A percentile compares a stretch with the other conserved stretches of the same genome.
Evolutionary conservation across 345 rosid species (phyloP).

Genomic region (Eutrema yunnanense): DNA sequence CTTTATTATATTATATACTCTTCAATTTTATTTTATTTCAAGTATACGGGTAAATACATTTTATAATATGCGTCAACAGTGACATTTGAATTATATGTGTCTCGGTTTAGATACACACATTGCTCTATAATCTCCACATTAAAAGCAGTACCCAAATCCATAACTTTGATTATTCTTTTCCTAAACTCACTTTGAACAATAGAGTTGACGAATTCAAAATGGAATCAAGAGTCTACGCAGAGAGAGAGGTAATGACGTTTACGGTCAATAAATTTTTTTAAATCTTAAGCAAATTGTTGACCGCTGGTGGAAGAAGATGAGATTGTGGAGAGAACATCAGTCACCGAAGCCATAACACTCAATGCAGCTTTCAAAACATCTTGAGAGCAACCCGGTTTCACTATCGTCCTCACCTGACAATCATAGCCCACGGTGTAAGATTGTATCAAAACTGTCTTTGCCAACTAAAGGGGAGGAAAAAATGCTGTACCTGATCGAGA

Average conservation of each 20-base stretch:
- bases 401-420: slow-evolving; percentile 67
- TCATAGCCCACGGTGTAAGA: not conserved
- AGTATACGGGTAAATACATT: no score
- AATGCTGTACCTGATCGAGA: slow-evolving; percentile 61
- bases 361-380: slow-evolving; percentile 94
- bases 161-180: not conserved
- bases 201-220: slow-evolving; percentile 6
- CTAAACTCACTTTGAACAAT: slow-evolving; percentile 21
- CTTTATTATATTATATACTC: not conserved
- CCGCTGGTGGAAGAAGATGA: slow-evolving; percentile 43
- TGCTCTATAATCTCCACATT: not conserved
- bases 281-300: slow-evolving; percentile 16
- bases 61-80: no score
- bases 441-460: no score
- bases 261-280: not conserved
- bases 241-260: not conserved
- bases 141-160: not conserved
- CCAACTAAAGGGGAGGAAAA: not conserved
- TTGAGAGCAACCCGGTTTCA: slow-evolving; percentile 94
- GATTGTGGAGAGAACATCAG: slow-evolving; percentile 77
- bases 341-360: slow-evolving; percentile 88
- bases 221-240: not conserved
- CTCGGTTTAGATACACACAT: not conserved
- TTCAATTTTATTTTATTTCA: no score
- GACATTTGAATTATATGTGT: no score